Conservation (phyloP, 805 yeast species). For the Candida vaughaniae region DNA sequence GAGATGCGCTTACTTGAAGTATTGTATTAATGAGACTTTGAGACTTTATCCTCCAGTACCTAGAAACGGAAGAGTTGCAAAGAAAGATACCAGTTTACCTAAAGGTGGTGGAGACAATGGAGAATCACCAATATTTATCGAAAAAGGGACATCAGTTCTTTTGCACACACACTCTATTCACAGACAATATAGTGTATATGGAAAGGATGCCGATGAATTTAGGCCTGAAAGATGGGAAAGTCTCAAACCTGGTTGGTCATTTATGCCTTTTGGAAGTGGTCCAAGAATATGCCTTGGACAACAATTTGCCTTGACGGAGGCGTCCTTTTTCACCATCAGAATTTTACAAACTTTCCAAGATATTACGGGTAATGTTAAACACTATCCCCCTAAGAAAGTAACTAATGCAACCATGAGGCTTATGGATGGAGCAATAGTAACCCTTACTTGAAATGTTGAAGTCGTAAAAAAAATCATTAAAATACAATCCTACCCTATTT, state of each 20-base stretch:
- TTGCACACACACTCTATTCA: constrained; percentile 45
- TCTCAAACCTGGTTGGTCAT: constrained; percentile 45
- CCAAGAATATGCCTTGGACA: constrained; percentile 57
- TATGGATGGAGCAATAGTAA: constrained; percentile 16
- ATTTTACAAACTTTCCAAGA: constrained; percentile 24
- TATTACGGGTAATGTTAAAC: constrained; percentile 3
- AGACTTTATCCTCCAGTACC: constrained; percentile 36
- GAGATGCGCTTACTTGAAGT: constrained; percentile 31
- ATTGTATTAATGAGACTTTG: constrained; percentile 29
- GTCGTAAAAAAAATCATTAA: too few relatives aligned
- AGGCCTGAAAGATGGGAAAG: constrained; percentile 51
- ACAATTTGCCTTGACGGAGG: constrained; percentile 56
- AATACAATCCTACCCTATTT: too few relatives aligned
- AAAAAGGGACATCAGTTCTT: constrained; percentile 42
- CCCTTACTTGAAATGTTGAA: too few relatives aligned
- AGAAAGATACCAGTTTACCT: constrained; percentile 26
- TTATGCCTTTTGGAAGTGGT: constrained; percentile 55
- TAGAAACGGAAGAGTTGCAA: constrained; percentile 28
- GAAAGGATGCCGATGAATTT: constrained; percentile 44
- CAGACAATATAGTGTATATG: constrained; percentile 38
- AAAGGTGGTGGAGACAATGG: constrained; percentile 30
- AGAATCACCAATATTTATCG: constrained; percentile 28
- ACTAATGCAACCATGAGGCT: constrained; percentile 28
- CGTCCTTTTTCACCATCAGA: constrained; percentile 43
- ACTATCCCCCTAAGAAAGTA: constrained; percentile 30